Percentiles rank a stretch among this genome's conserved stretches.
phyloP scores from a whole-genome alignment of 176 grass and related monocot species.

The Carex cristatella region DNA sequence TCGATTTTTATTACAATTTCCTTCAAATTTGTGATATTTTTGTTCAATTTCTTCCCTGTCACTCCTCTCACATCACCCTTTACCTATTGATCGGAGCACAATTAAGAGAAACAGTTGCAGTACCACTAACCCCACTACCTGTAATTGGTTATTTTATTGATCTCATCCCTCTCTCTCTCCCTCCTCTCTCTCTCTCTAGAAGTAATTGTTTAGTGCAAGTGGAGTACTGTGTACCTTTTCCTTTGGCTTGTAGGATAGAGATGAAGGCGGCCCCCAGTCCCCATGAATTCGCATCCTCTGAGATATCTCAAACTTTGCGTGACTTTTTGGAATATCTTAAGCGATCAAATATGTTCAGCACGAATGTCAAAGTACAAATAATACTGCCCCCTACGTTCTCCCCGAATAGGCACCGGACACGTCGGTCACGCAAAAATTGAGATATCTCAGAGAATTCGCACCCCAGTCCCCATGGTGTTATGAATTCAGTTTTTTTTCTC shows the following conservation, averaged over 20 bases:
- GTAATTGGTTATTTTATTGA: neutral
- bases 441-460: neutral
- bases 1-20: neutral
- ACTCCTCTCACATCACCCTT: neutral
- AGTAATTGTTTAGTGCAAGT: neutral
- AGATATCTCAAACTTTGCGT: no score
- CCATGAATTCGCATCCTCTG: neutral
- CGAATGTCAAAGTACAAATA: no score
- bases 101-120: neutral
- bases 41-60: neutral
- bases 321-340: no score
- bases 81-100: neutral
- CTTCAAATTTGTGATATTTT: neutral
- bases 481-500: neutral
- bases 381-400: no score
- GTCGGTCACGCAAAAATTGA: no score
- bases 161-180: neutral
- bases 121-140: conserved; percentile 22
- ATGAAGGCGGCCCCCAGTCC: conserved; percentile 7
- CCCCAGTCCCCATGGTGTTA: neutral
- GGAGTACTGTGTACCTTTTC: neutral
- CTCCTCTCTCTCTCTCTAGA: neutral
- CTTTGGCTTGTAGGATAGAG: conserved; percentile 15
- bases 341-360: no score
- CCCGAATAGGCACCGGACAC: no score